Evolutionary conservation across 140 eudicot genomes (phyloP).

Genomic region (Anethum foeniculum): DNA sequence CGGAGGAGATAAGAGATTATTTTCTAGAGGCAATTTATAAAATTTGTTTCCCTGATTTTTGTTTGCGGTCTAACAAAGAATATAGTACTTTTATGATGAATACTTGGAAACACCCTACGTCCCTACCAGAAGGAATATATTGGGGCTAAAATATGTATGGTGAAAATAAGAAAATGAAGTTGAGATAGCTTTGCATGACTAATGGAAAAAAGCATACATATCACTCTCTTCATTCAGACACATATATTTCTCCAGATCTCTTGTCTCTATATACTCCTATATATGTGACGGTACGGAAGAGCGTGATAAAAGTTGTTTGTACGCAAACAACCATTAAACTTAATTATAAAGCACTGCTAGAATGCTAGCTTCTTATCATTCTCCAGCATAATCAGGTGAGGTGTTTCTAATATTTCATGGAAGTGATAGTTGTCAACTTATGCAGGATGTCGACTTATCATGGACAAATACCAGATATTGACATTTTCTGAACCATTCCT

Average conservation of each 20-base stretch:
- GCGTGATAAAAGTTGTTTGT: background rate
- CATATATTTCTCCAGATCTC: no score
- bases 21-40: no score
- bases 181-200: background rate
- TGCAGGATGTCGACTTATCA: background rate
- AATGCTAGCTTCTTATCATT: background rate
- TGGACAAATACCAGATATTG: background rate
- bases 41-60: no score
- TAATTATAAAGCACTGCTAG: background rate
- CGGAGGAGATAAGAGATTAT: no score
- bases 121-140: background rate
- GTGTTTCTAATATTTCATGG: background rate
- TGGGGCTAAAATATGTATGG: background rate
- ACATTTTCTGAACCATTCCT: background rate
- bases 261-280: no score
- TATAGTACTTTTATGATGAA: no score
- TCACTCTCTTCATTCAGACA: no score
- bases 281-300: no score
- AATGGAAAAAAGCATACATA: background rate
- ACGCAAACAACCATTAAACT: background rate
- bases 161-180: background rate
- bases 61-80: no score
- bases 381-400: conserved; percentile 2
- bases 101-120: background rate
- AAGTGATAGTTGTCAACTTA: background rate